phyloP scores from a whole-genome alignment of 768 basidiomycete species.

The Trametes cinnabarina region DNA sequence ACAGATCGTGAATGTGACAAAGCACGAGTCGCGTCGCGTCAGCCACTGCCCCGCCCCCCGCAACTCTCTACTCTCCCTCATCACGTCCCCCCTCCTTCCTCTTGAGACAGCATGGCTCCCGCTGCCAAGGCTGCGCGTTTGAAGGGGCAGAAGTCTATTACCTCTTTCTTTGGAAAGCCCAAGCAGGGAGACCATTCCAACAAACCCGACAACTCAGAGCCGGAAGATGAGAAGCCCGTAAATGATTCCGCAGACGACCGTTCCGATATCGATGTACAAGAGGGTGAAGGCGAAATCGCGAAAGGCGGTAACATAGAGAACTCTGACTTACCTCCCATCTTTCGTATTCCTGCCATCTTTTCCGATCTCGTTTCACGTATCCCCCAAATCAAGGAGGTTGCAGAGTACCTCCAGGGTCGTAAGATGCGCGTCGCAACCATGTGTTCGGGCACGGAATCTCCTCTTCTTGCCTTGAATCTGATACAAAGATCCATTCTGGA shows the following conservation, averaged over 20 bases:
- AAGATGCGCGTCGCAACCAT: constrained; percentile 93
- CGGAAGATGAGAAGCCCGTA: constrained; percentile 21
- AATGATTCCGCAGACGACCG: constrained; percentile 16
- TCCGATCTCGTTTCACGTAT: constrained; percentile 66
- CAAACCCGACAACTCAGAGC: background rate
- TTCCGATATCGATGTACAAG: constrained; percentile 27
- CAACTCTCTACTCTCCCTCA: background rate
- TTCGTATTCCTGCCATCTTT: constrained; percentile 71
- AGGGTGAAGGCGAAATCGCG: constrained; percentile 30
- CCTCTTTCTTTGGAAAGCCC: constrained; percentile 49
- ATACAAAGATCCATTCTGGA: constrained; percentile 75
- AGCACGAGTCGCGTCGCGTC: constrained; percentile 12
- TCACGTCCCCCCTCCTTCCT: background rate
- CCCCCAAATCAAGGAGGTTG: constrained; percentile 64
- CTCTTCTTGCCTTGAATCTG: constrained; percentile 83
- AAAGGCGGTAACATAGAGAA: constrained; percentile 34
- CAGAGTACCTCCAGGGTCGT: constrained; percentile 66
- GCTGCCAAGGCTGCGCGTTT: constrained; percentile 26
- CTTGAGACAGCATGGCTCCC: constrained; percentile 10
- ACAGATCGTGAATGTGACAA: constrained; percentile 24
- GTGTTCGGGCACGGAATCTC: constrained; percentile 97
- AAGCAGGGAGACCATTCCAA: constrained; percentile 17
- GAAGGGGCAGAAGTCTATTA: constrained; percentile 53
- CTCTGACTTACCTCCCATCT: constrained; percentile 74
- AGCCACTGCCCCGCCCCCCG: constrained; percentile 2